phyloP scores from a whole-genome alignment of 1,284 basidiomycete species.

The Coniophora puteana region DNA sequence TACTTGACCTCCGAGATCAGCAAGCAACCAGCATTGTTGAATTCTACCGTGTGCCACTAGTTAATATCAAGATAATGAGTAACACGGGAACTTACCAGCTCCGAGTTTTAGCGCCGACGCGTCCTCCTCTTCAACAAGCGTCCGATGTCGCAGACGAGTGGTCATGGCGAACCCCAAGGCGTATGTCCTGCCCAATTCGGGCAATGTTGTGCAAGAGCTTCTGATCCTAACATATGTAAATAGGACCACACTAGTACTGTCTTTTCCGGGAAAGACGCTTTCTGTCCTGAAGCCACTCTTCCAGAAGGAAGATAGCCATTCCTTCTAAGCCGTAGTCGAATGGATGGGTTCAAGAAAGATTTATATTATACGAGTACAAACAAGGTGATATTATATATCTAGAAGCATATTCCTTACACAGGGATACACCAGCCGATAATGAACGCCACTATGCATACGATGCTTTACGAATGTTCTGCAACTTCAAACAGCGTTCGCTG shows the following conservation, averaged over 20 bases:
- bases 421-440: too few species aligned
- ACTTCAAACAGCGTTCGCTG: too few species aligned
- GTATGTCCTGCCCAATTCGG: constrained; percentile 3
- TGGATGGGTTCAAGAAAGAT: constrained; percentile 8
- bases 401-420: too few species aligned
- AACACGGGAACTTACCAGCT: constrained; percentile 30
- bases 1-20: constrained; percentile 91
- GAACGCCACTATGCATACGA: too few species aligned
- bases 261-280: too few species aligned
- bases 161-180: constrained; percentile 30
- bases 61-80: not conserved
- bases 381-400: constrained; percentile 32
- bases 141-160: constrained; percentile 45
- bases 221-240: constrained; percentile 17
- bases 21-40: constrained; percentile 87
- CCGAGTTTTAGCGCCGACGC: constrained; percentile 51
- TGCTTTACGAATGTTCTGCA: too few species aligned
- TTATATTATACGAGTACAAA: constrained; percentile 33
- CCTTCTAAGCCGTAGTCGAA: too few species aligned
- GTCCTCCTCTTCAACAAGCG: constrained; percentile 50
- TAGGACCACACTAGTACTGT: constrained; percentile 6
- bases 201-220: constrained; percentile 26
- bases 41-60: constrained; percentile 59
- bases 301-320: too few species aligned
- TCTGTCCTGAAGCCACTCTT: too few species aligned